These are phyloP conservation scores for Pestalotiopsis sp. DNA, from an alignment of 2,329 filamentous ascomycete species.

Conservation along the genomic window DNA sequence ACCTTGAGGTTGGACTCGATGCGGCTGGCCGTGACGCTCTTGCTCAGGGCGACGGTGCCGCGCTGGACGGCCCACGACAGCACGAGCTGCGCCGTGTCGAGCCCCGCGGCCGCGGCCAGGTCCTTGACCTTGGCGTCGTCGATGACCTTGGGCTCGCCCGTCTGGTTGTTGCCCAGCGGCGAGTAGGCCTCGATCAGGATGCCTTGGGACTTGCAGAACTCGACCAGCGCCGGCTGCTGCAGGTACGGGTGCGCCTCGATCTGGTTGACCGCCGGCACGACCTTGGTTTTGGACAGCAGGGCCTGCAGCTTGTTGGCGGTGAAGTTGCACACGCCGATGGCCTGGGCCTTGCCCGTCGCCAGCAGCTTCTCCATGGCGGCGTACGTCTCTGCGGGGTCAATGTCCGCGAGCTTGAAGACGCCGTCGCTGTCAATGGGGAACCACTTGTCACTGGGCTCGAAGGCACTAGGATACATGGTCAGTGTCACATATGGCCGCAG, in stretches of 20 bases:
- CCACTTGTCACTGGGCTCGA: slow-evolving; percentile 27
- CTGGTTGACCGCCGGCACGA: slow-evolving; percentile 55
- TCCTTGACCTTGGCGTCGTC: slow-evolving; percentile 50
- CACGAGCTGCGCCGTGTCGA: slow-evolving; percentile 50
- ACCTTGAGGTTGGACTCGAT: slow-evolving; percentile 50
- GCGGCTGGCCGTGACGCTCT: slow-evolving; percentile 54
- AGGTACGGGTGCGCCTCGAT: slow-evolving; percentile 51
- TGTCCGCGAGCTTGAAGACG: slow-evolving; percentile 23
- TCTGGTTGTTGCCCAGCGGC: slow-evolving; percentile 61
- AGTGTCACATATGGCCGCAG: slow-evolving; percentile 62
- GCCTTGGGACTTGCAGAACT: slow-evolving; percentile 7
- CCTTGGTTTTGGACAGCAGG: slow-evolving; percentile 48
- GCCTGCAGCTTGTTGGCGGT: slow-evolving; percentile 54
- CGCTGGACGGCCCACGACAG: slow-evolving; percentile 57
- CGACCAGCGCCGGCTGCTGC: slow-evolving; percentile 36
- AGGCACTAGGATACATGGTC: slow-evolving; percentile 52
- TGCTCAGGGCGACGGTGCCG: slow-evolving; percentile 55
- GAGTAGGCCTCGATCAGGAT: slow-evolving; percentile 36
- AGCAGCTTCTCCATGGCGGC: slow-evolving; percentile 43
- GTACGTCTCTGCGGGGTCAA: slow-evolving; percentile 21
- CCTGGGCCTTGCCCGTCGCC: slow-evolving; percentile 53
- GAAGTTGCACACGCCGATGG: slow-evolving; percentile 64
- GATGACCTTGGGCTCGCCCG: slow-evolving; percentile 45
- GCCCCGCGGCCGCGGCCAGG: slow-evolving; percentile 40
- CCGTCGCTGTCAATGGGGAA: slow-evolving; percentile 22